A percentile compares a stretch with the other conserved stretches of the same genome.
Evolutionary conservation across 2,329 filamentous ascomycete genomes (phyloP).

Genomic region (Rasamsonia emersonii): DNA sequence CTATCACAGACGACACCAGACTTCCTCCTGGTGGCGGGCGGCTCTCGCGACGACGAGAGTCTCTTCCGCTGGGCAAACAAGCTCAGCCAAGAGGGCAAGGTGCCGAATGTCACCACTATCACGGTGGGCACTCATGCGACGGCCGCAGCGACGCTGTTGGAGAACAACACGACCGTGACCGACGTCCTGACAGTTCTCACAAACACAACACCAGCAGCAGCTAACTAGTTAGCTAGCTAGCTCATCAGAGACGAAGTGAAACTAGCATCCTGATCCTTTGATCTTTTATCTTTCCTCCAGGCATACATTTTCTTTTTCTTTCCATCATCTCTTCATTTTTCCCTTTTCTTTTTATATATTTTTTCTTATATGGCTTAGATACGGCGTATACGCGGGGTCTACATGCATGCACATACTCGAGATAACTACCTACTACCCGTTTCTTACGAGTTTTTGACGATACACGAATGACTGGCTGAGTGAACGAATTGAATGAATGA

Average conservation of each 20-base stretch:
- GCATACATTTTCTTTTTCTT: too few relatives aligned
- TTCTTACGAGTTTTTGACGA: too few relatives aligned
- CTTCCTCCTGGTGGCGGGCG: slow-evolving; percentile 80
- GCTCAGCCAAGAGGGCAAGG: slow-evolving; percentile 47
- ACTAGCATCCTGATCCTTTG: too few relatives aligned
- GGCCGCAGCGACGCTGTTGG: slow-evolving; percentile 70
- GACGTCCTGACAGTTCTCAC: slow-evolving; percentile 16
- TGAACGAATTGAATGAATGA: too few relatives aligned
- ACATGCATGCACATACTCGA: too few relatives aligned
- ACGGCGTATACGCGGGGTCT: too few relatives aligned
- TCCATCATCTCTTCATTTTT: too few relatives aligned
- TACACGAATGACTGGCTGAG: too few relatives aligned
- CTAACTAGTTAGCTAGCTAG: not conserved
- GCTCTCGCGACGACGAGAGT: slow-evolving; percentile 81
- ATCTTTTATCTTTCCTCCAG: too few relatives aligned
- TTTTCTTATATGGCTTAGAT: too few relatives aligned
- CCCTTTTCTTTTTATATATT: too few relatives aligned
- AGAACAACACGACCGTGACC: slow-evolving; percentile 76
- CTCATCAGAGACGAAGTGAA: not conserved
- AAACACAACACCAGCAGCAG: not conserved
- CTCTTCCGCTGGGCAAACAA: slow-evolving; percentile 92
- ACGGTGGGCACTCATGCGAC: slow-evolving; percentile 78
- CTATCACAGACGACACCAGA: slow-evolving; percentile 49
- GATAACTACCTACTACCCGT: too few relatives aligned
- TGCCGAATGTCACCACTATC: slow-evolving; percentile 68